phyloP scores from a whole-genome alignment of 441 rosid species.

The Omphalea diandra region DNA sequence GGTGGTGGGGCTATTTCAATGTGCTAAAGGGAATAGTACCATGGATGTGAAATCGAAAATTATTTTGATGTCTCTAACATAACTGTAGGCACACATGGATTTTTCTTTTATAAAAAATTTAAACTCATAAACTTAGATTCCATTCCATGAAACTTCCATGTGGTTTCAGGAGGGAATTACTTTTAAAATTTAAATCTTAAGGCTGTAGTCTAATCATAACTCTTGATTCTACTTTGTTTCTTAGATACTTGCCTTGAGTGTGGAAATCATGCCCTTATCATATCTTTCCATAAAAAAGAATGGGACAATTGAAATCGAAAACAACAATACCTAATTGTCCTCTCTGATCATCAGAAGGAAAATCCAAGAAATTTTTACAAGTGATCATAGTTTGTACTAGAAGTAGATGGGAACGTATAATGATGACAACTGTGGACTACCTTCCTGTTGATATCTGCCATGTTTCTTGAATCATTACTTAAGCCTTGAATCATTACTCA shows the following conservation, averaged over 20 bases:
- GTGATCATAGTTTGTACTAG: not conserved
- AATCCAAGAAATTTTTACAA: not conserved
- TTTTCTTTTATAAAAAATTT: too few species aligned
- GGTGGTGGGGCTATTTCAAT: too few species aligned
- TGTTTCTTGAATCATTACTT: slow-evolving; percentile 6
- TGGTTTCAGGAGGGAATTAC: not conserved
- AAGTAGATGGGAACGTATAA: slow-evolving; percentile 11
- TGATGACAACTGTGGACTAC: slow-evolving; percentile 3
- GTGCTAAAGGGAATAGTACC: too few species aligned
- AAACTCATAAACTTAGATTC: not conserved
- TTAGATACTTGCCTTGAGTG: too few species aligned
- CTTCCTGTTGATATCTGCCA: too few species aligned
- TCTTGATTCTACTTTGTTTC: not conserved
- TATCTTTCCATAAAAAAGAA: slow-evolving; percentile 6
- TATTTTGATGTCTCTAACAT: not conserved
- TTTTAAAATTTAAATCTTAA: not conserved
- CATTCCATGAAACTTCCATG: slow-evolving; percentile 7
- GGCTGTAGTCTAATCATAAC: slow-evolving; percentile 4
- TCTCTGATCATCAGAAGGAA: not conserved
- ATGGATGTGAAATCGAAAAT: not conserved
- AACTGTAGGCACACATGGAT: not conserved
- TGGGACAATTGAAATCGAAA: not conserved
- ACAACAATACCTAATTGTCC: not conserved
- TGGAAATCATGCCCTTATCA: not conserved
- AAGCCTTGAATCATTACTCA: too few species aligned